phyloP scores from a whole-genome alignment of 148 eudicot species.

The Cornus controversa region DNA sequence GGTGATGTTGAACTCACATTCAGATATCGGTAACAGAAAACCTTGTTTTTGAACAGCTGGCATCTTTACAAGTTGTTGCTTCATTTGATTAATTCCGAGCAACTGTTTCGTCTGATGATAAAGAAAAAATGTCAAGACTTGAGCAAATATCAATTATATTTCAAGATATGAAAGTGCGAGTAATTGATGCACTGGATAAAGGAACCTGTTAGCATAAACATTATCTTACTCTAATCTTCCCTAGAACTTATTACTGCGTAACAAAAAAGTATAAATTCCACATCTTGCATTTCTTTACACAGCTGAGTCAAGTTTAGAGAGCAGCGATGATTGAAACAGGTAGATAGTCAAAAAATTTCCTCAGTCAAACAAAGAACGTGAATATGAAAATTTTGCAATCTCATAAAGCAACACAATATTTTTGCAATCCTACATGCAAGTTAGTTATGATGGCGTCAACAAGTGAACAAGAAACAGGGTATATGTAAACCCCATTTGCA shows the following conservation, averaged over 20 bases:
- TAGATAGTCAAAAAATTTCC: too few species aligned
- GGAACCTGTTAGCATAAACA: background rate
- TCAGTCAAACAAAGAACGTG: background rate
- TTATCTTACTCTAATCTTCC: background rate
- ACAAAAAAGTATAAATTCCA: background rate
- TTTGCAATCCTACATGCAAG: background rate
- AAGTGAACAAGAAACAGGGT: background rate
- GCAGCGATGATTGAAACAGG: background rate
- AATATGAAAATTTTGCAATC: background rate
- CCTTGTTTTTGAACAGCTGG: conserved; percentile 55
- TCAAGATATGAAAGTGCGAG: background rate
- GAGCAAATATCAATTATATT: background rate
- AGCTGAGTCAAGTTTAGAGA: background rate
- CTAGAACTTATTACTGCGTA: background rate
- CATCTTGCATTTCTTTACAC: background rate
- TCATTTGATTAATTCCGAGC: conserved; percentile 58
- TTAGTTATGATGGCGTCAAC: background rate
- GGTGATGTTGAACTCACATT: conserved; percentile 77
- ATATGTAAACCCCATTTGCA: background rate
- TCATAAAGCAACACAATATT: background rate
- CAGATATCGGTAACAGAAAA: conserved; percentile 71
- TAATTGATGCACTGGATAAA: background rate
- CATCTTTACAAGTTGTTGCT: conserved; percentile 50
- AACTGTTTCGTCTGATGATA: conserved; percentile 59
- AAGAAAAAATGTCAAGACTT: conserved; percentile 10